These are phyloP conservation scores for Rickenella mellea DNA, from an alignment of 768 basidiomycete genomes.

Conservation along the genomic window DNA sequence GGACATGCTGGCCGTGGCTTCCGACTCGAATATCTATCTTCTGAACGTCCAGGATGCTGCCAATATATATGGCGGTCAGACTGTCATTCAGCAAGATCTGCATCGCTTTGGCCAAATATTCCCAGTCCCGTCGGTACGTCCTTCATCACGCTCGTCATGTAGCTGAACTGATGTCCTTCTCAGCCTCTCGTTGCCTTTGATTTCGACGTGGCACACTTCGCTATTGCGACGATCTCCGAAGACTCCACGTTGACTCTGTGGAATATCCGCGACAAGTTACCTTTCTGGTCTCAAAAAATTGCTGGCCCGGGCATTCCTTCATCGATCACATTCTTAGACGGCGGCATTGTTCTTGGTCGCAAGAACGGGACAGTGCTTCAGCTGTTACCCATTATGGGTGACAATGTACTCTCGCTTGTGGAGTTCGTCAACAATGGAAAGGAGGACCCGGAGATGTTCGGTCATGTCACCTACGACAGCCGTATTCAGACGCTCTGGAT, in stretches of 20 bases:
- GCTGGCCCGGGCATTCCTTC: conserved; percentile 76
- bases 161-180: neutral
- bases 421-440: conserved; percentile 62
- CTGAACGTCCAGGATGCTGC: conserved; percentile 62
- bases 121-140: conserved; percentile 58
- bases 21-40: conserved; percentile 64
- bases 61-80: conserved; percentile 51
- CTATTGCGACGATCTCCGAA: conserved; percentile 72
- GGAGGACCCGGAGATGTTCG: conserved; percentile 82
- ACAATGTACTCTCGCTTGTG: conserved; percentile 65
- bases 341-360: conserved; percentile 76
- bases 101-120: conserved; percentile 61
- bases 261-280: conserved; percentile 69
- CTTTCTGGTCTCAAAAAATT: conserved; percentile 69
- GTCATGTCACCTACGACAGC: conserved; percentile 78
- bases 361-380: conserved; percentile 82
- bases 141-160: neutral
- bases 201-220: conserved; percentile 70
- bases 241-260: conserved; percentile 77
- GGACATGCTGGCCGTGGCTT: conserved; percentile 76
- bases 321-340: conserved; percentile 77
- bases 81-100: conserved; percentile 60
- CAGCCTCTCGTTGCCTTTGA: conserved; percentile 79
- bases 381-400: conserved; percentile 65
- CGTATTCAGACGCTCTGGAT: conserved; percentile 83